Conservation (phyloP, 805 yeast species). For the Cyberlindnera mrakii region DNA sequence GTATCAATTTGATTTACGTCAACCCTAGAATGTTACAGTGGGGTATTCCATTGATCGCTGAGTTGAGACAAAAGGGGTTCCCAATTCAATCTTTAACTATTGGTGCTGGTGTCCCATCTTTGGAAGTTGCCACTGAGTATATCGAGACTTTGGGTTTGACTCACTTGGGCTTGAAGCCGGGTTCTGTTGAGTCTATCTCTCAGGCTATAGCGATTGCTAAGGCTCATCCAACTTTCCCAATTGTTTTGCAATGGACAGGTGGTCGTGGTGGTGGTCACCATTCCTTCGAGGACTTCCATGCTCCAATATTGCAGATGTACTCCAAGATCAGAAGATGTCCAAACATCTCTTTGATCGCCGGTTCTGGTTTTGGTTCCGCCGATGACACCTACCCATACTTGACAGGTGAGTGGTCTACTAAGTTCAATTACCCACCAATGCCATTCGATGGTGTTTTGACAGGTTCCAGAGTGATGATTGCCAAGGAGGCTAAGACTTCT, state of each 20-base stretch:
- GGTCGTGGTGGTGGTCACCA: conserved; percentile 99
- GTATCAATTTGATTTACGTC: conserved; percentile 89
- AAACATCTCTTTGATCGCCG: conserved; percentile 88
- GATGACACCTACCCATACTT: conserved; percentile 96
- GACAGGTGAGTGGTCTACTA: conserved; percentile 93
- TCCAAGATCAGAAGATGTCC: conserved; percentile 86
- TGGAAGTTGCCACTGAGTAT: conserved; percentile 96
- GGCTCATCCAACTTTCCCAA: conserved; percentile 94
- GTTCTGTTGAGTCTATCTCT: conserved; percentile 87
- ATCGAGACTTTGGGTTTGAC: conserved; percentile 88
- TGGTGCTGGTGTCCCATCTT: conserved; percentile 99
- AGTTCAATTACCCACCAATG: conserved; percentile 92
- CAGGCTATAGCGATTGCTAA: conserved; percentile 87
- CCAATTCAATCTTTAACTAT: conserved; percentile 94
- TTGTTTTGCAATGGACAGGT: conserved; percentile 99
- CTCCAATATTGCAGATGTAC: conserved; percentile 94
- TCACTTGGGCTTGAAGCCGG: conserved; percentile 95
- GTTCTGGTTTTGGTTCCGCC: conserved; percentile 97
- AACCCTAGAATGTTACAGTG: conserved; percentile 97
- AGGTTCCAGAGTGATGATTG: conserved; percentile 96
- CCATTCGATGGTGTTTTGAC: conserved; percentile 96
- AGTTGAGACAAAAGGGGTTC: conserved; percentile 83
- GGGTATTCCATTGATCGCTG: conserved; percentile 95
- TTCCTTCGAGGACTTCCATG: conserved; percentile 98
- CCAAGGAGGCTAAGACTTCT: conserved; percentile 92